Percentiles rank a stretch among this genome's conserved stretches.
phyloP scores from a whole-genome alignment of 1,284 basidiomycete genomes.

The Cystobasidium pallidum region DNA sequence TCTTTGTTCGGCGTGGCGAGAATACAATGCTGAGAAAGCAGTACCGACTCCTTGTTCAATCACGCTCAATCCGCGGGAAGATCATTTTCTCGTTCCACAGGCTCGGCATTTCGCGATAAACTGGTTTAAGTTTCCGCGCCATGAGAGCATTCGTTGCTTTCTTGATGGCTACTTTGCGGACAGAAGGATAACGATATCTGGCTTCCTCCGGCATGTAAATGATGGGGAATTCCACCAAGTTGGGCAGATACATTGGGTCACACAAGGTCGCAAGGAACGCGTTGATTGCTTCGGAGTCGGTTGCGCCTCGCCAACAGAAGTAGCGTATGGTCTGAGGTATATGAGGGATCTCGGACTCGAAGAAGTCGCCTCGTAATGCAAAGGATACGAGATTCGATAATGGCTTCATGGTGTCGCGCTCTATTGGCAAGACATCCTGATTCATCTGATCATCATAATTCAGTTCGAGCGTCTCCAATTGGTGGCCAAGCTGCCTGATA shows the following conservation, averaged over 20 bases:
- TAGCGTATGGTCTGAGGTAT: background rate
- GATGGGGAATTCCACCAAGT: background rate
- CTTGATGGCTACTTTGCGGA: background rate
- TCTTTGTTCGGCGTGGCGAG: too few species aligned
- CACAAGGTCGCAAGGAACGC: background rate
- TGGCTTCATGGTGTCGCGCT: background rate
- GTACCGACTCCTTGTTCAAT: too few species aligned
- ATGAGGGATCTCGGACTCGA: background rate
- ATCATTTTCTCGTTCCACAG: slow-evolving; percentile 9
- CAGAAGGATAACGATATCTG: slow-evolving; percentile 3
- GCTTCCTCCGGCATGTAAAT: slow-evolving; percentile 5
- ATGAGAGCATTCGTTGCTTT: background rate
- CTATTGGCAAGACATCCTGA: background rate
- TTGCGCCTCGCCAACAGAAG: background rate
- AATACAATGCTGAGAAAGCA: too few species aligned
- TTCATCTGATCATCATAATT: background rate
- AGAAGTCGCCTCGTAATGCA: background rate
- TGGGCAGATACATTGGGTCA: background rate
- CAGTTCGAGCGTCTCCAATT: background rate
- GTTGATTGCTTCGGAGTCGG: background rate
- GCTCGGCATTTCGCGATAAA: background rate
- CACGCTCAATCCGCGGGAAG: too few species aligned
- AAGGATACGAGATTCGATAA: background rate
- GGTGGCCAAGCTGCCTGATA: background rate
- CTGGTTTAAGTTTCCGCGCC: background rate